phyloP scores from a whole-genome alignment of 2,329 filamentous ascomycete genomes.

The Epichloe scottii region DNA sequence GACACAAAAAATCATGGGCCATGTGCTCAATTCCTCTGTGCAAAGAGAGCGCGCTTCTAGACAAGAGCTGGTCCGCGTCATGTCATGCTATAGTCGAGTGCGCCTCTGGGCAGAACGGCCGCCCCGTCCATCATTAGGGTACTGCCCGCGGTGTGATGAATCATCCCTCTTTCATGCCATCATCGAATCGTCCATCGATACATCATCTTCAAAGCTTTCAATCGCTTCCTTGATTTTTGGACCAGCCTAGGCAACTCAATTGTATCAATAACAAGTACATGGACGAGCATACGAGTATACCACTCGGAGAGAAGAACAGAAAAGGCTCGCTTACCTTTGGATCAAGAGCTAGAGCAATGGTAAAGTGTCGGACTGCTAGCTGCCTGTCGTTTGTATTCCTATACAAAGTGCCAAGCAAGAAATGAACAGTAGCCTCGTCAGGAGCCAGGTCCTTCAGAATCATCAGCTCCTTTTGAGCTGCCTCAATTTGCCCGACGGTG shows the following conservation, averaged over 20 bases:
- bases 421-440: constrained; percentile 93
- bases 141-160: no score
- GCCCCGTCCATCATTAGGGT: background rate
- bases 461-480: constrained; percentile 70
- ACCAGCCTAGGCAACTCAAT: constrained; percentile 51
- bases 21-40: background rate
- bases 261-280: background rate
- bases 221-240: constrained; percentile 95
- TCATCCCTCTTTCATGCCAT: constrained; percentile 29
- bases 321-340: constrained; percentile 67
- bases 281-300: background rate
- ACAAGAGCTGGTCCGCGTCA: background rate
- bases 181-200: constrained; percentile 56
- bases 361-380: constrained; percentile 84
- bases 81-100: background rate
- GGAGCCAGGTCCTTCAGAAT: constrained; percentile 85
- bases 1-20: background rate
- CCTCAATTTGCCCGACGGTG: constrained; percentile 55
- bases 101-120: background rate
- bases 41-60: background rate
- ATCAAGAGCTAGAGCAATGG: constrained; percentile 87
- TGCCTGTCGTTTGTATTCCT: constrained; percentile 60
- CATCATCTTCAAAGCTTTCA: constrained; percentile 75
- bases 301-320: no score
- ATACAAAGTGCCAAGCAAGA: constrained; percentile 77